phyloP scores from a whole-genome alignment of 2,329 filamentous ascomycete genomes.

The Penicillium digitatum region DNA sequence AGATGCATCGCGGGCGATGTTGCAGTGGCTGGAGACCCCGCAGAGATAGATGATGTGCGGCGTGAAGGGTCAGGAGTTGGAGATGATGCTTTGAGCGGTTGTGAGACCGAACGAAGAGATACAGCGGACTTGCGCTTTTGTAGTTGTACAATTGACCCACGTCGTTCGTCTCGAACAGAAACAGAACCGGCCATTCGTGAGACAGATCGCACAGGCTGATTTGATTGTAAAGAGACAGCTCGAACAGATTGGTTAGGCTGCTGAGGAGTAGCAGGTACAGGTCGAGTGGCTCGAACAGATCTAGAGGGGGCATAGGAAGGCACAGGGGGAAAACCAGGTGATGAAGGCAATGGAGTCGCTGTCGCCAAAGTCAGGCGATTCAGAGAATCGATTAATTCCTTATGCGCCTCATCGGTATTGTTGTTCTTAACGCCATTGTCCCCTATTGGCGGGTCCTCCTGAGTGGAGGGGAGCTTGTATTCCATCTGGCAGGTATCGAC shows the following conservation, averaged over 20 bases:
- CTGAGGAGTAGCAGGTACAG: background rate
- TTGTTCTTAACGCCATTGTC: constrained; percentile 14
- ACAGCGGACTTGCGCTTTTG: constrained; percentile 39
- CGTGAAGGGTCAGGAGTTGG: constrained; percentile 33
- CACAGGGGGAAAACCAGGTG: constrained; percentile 20
- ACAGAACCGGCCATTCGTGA: constrained; percentile 22
- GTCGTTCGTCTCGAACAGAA: constrained; percentile 38
- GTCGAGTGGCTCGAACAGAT: background rate
- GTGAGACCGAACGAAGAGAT: constrained; percentile 37
- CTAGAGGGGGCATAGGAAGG: background rate
- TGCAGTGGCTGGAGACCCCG: constrained; percentile 24
- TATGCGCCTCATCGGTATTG: constrained; percentile 17
- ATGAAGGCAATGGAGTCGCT: constrained; percentile 23
- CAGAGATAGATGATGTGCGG: constrained; percentile 33
- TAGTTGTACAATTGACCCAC: constrained; percentile 34
- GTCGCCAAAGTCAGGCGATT: constrained; percentile 28
- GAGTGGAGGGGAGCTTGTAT: constrained; percentile 20
- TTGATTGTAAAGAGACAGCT: background rate
- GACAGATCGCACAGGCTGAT: constrained; percentile 14
- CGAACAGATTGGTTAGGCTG: background rate
- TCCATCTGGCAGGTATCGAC: constrained; percentile 28
- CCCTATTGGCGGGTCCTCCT: constrained; percentile 24
- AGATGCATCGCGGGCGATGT: constrained; percentile 27
- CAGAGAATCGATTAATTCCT: constrained; percentile 24
- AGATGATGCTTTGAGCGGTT: constrained; percentile 26